Base-by-base conservation (phyloP, 495 filamentous ascomycete species). In the Filosporella fistucella region DNA sequence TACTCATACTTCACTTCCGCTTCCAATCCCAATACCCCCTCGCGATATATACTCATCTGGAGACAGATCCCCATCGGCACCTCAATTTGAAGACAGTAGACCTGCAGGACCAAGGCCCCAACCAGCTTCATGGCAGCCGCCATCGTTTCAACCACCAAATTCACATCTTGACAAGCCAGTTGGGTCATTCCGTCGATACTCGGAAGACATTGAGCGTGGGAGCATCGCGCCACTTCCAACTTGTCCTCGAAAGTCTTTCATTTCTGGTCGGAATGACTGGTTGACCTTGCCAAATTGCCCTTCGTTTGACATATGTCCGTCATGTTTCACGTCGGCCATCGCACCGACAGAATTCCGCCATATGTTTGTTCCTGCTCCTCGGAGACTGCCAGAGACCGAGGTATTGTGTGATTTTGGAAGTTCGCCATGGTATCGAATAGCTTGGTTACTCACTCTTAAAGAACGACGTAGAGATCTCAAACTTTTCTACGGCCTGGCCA, bases 371-470 rank as follows among this genome's bases (percentile, higher is more conserved):
- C 74, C 69, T 3, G 68, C 69, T 11, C 63, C 63, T 13, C 55
- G 65, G 2, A 69, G 69, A 24, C 58, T 68, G 9, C 59, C 64
- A 2, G 60, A 60, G 14, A 64, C 66, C 29, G 63, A 66, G 33
- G 66, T 72, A 13, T 58, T 65, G 23, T 88, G 84, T 54, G 76
- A 77, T 37, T 81, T 88, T 54, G 59, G 59, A 47, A 75, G 75
- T 42, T 70, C 71, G 16, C 70, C 76, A 9, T 88, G 83, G 83
- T 69, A 77, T 32, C 75, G 83, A n/a, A 66, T 85, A 6, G 82
- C 82, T 2, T 87, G 80, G 79, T 64, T 78, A 0, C 68, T 84
- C 33, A 81, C 75, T 16, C 68, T 80, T 45, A 78, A 80, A 57
- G 71, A 82, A 49, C 56, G 71, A 24, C 62, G 75, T 21, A 59